Percentiles rank a stretch among this genome's conserved stretches.
These are phyloP conservation scores for Clavariopsis aquatica DNA, from an alignment of 495 filamentous ascomycete species.

Conservation along the genomic window DNA sequence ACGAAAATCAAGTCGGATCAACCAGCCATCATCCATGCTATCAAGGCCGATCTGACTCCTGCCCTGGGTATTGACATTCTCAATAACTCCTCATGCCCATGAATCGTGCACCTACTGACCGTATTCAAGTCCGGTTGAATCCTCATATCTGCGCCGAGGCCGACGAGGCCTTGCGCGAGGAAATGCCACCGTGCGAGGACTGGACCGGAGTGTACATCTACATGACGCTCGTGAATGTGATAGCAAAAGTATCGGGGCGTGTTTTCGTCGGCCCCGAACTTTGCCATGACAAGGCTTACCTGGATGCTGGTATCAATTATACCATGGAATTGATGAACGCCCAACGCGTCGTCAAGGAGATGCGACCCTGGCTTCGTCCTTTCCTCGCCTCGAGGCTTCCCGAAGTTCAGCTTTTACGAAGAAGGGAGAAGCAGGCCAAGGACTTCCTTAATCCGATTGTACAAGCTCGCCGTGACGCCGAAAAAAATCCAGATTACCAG, in stretches of 20 bases:
- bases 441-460: conserved; percentile 35
- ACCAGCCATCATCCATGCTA: conserved; percentile 3
- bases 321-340: conserved; percentile 32
- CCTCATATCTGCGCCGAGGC: conserved; percentile 24
- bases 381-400: conserved; percentile 23
- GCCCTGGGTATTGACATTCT: conserved; percentile 25
- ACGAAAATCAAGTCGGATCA: conserved; percentile 24
- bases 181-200: conserved; percentile 30
- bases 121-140: conserved; percentile 23
- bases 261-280: conserved; percentile 34
- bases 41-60: conserved; percentile 36
- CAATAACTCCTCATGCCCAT: background rate
- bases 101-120: background rate
- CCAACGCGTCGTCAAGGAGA: conserved; percentile 20
- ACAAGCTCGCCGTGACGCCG: conserved; percentile 25
- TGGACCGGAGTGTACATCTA: conserved; percentile 30
- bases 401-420: conserved; percentile 10
- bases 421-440: conserved; percentile 8
- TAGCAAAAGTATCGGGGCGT: conserved; percentile 32
- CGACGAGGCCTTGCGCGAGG: conserved; percentile 22
- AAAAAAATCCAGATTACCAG: conserved; percentile 26
- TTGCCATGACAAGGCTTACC: conserved; percentile 24
- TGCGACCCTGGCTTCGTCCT: conserved; percentile 21
- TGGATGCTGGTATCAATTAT: conserved; percentile 30
- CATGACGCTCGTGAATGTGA: conserved; percentile 18